phyloP scores from a whole-genome alignment of 1,139 yeast genomes.

The Komagataea norvegica region DNA sequence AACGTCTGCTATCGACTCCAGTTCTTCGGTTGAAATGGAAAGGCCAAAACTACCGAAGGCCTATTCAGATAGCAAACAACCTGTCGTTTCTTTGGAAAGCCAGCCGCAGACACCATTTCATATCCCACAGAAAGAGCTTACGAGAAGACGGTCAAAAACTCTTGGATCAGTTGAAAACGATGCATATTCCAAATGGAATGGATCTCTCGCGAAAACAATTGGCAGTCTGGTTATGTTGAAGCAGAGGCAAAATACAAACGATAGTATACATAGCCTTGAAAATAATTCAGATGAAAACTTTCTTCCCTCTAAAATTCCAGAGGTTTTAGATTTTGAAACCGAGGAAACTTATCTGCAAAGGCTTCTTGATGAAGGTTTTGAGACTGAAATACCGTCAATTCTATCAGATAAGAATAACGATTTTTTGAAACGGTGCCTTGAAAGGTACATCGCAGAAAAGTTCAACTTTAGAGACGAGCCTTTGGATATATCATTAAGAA shows the following conservation, averaged over 20 bases:
- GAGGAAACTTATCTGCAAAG: slow-evolving; percentile 33
- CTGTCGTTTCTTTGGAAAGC: not conserved
- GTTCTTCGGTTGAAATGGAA: no score
- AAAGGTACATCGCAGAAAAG: slow-evolving; percentile 33
- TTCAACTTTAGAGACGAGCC: slow-evolving; percentile 51
- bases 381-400: slow-evolving; percentile 35
- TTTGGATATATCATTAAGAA: slow-evolving; percentile 56
- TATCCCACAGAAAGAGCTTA: slow-evolving; percentile 9
- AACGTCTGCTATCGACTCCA: not conserved
- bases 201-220: slow-evolving; percentile 33
- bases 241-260: slow-evolving; percentile 17
- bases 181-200: slow-evolving; percentile 28
- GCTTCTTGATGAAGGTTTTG: slow-evolving; percentile 31
- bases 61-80: slow-evolving; percentile 14
- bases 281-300: slow-evolving; percentile 6
- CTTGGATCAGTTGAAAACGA: slow-evolving; percentile 25
- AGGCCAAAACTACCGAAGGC: slow-evolving; percentile 14
- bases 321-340: slow-evolving; percentile 30
- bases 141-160: slow-evolving; percentile 23
- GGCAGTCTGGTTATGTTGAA: slow-evolving; percentile 32
- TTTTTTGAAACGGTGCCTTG: slow-evolving; percentile 36
- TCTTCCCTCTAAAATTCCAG: slow-evolving; percentile 25
- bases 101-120: not conserved
- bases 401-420: slow-evolving; percentile 34
- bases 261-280: slow-evolving; percentile 12